Evolutionary conservation across 2,329 filamentous ascomycete genomes (phyloP), one percentile per base, ranked within the genome.

Genomic region (Karstenula rhodostoma): DNA sequence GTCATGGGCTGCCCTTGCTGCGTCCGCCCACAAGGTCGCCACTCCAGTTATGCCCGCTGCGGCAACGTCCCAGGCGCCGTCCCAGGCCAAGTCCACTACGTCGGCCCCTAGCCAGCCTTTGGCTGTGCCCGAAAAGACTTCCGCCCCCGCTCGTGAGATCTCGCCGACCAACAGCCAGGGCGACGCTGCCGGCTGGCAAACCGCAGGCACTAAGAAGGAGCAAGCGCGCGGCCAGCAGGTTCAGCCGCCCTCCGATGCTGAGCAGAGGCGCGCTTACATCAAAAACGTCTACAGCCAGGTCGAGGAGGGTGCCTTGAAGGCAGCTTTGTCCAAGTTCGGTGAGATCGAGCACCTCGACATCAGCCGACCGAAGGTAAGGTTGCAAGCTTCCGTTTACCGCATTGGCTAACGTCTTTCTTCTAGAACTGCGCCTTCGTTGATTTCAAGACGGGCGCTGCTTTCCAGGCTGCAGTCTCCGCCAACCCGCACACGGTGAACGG

Each of bases 391-490:
- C 17, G 10, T 23, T 5, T 44, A 42, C 8, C 19, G 17, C 27
- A 7, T 13, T 8, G 50, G 54, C 69, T 77, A 64, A 76, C 53
- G 23, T 12, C 25, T 8, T 9, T 1, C 32, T 4, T 40, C 29
- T 75, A 96, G 94, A 97, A 95, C 85, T 97, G 93, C 74, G 95
- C 95, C 27, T 98, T 98, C 75, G 92, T 97, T 61, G 95, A 99
- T 78, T 99, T 95, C 79, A 90, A 89, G 74, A 91, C 90, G 49
- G 77, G 87, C 23, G 88, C 93, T 57, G 93, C 88, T 49, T 97
- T 96, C 81, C 87, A 92, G 77, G 90, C 91, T 64, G 95, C 95
- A 46, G 85, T 92, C 40, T 87, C 87, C 62, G 90, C 90, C 69
- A 98, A 96, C 82, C 94, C 94, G 37, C 93, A 96, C 81, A 86